Evolutionary conservation across 805 yeast genomes (phyloP).

Genomic region (Saturnispora serradocipensis): DNA sequence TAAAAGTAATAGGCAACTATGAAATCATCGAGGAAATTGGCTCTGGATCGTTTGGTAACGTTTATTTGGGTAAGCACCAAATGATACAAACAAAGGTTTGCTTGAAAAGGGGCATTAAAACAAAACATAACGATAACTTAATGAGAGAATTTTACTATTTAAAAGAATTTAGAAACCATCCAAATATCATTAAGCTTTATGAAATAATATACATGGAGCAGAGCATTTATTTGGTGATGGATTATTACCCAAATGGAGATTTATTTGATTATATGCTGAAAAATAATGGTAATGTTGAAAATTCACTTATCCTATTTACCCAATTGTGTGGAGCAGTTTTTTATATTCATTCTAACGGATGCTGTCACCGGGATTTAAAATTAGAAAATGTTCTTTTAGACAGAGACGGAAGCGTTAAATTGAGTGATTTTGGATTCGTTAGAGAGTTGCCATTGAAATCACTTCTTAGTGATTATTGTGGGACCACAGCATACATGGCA

Average conservation of each 20-base stretch:
- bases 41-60: conserved; percentile 89
- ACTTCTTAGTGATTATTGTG: conserved; percentile 76
- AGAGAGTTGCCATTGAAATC: conserved; percentile 45
- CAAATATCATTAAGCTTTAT: conserved; percentile 73
- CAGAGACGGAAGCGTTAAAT: conserved; percentile 51
- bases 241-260: conserved; percentile 80
- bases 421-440: conserved; percentile 92
- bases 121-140: conserved; percentile 62
- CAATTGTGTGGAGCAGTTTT: conserved; percentile 65
- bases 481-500: conserved; percentile 94
- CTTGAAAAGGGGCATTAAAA: conserved; percentile 56
- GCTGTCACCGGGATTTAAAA: conserved; percentile 88
- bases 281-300: conserved; percentile 36
- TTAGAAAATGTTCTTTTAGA: conserved; percentile 81
- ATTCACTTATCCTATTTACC: conserved; percentile 46
- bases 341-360: conserved; percentile 69
- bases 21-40: conserved; percentile 67
- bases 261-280: conserved; percentile 57
- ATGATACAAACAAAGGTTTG: conserved; percentile 74
- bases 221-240: conserved; percentile 78
- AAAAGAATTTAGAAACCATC: conserved; percentile 64
- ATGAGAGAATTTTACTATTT: conserved; percentile 88
- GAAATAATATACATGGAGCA: conserved; percentile 79
- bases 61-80: conserved; percentile 73
- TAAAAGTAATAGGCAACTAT: conserved; percentile 74